Evolutionary conservation across 257 asterid species (phyloP).

Genomic region (Coffea canephora): DNA sequence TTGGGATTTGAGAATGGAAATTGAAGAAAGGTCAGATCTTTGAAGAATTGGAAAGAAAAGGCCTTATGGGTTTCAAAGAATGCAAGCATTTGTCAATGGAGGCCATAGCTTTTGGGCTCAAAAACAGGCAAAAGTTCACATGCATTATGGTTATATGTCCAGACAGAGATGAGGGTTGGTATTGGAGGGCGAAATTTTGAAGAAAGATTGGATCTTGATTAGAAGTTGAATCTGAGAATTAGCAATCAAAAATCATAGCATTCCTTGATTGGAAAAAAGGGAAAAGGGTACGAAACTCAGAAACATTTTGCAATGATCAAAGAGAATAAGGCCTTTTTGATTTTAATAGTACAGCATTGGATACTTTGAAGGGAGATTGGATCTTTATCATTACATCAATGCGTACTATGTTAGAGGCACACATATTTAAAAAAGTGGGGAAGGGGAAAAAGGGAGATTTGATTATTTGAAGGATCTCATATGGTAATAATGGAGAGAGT

Average conservation of each 20-base stretch:
- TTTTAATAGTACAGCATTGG: conserved; percentile 8
- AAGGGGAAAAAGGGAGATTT: too few species aligned
- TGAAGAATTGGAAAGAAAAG: not conserved
- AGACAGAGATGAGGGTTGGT: not conserved
- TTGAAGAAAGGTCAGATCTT: conserved; percentile 10
- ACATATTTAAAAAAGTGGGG: not conserved
- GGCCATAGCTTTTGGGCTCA: not conserved
- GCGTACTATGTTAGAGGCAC: not conserved
- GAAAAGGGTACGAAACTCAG: not conserved
- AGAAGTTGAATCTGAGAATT: not conserved
- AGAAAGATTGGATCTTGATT: conserved; percentile 16
- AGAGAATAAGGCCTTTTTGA: not conserved
- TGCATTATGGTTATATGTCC: not conserved
- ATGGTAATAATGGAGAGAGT: conserved; percentile 5
- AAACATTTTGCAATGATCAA: not conserved
- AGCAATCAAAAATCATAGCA: not conserved
- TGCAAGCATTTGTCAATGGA: not conserved
- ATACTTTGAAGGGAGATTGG: conserved; percentile 1
- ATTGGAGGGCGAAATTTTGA: not conserved
- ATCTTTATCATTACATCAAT: not conserved
- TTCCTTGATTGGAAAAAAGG: too few species aligned
- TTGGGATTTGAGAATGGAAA: not conserved
- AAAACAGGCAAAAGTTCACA: conserved; percentile 3
- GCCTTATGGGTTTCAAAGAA: conserved; percentile 5
- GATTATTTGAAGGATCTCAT: not conserved